Conservation (phyloP, 108 stramenopile genomes). For the Nannochloropsis granulata region DNA sequence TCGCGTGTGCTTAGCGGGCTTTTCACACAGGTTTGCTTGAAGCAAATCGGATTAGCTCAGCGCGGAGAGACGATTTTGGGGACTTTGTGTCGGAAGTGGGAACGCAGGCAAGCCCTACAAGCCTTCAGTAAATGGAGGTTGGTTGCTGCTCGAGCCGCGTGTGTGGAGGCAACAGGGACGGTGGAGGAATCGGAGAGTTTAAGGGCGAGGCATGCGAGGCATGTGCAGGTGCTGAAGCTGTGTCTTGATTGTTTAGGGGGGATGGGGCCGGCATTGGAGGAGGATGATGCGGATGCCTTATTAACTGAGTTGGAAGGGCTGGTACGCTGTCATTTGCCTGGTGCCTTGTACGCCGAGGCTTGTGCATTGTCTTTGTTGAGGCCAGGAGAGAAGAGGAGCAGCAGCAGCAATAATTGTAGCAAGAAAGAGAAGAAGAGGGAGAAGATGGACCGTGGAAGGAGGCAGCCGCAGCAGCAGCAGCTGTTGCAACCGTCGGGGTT, state of each 20-base stretch:
- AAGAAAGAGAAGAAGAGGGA: background rate
- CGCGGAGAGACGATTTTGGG: background rate
- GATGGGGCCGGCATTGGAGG: background rate
- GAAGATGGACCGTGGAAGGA: background rate
- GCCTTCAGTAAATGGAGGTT: background rate
- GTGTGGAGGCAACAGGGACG: background rate
- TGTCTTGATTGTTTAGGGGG: background rate
- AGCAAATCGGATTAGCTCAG: background rate
- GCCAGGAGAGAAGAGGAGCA: background rate
- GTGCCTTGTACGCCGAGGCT: background rate
- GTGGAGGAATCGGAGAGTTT: background rate
- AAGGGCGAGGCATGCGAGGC: background rate
- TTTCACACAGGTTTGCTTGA: background rate
- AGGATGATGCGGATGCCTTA: background rate
- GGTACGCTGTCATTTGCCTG: background rate
- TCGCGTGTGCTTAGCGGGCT: background rate
- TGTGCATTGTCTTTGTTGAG: background rate
- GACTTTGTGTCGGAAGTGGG: background rate
- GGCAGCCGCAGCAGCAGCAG: background rate
- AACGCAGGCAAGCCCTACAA: background rate
- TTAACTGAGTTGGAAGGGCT: background rate
- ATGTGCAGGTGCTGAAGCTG: background rate
- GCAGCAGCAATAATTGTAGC: background rate
- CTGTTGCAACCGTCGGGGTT: background rate
- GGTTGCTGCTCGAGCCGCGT: background rate